phyloP scores from a whole-genome alignment of 2,329 filamentous ascomycete genomes.

The Magnaporthiopsis incrustans region DNA sequence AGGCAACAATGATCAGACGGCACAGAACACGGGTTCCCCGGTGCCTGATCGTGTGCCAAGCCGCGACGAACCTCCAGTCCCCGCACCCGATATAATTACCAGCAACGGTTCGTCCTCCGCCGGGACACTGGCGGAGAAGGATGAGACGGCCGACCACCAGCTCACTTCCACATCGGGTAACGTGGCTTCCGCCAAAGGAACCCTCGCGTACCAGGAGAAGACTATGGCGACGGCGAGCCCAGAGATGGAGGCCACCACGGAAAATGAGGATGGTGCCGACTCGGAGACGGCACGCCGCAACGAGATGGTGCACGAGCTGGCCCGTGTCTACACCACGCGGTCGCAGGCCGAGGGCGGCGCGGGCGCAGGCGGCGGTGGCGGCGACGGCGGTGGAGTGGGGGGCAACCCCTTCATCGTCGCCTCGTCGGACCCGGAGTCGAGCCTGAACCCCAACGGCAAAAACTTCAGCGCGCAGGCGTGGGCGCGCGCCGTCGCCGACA shows the following conservation, averaged over 20 bases:
- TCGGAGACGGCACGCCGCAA: constrained; percentile 41
- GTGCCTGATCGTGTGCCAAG: constrained; percentile 13
- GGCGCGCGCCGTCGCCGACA: constrained; percentile 50
- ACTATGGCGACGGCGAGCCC: not conserved
- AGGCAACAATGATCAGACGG: constrained; percentile 41
- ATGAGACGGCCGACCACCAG: not conserved
- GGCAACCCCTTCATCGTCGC: constrained; percentile 40
- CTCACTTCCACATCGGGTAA: not conserved
- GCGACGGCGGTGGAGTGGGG: constrained; percentile 18
- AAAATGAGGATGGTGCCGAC: constrained; percentile 27
- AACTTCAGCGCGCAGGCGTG: constrained; percentile 48
- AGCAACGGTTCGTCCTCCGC: not conserved
- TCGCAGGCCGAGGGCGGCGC: constrained; percentile 24
- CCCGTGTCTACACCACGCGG: constrained; percentile 44
- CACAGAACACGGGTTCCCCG: constrained; percentile 33
- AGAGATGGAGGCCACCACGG: constrained; percentile 20
- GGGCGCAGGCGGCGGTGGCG: constrained; percentile 19
- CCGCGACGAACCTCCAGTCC: too few species aligned
- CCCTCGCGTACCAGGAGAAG: not conserved
- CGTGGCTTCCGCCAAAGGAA: not conserved
- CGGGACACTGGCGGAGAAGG: not conserved
- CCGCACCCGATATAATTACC: not conserved
- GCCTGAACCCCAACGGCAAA: constrained; percentile 37
- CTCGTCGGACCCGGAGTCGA: constrained; percentile 29
- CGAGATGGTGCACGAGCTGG: constrained; percentile 47